A percentile compares a stretch with the other conserved stretches of the same genome.
phyloP scores from a whole-genome alignment of 129 eudicot species.

The Kitagawia praeruptora region DNA sequence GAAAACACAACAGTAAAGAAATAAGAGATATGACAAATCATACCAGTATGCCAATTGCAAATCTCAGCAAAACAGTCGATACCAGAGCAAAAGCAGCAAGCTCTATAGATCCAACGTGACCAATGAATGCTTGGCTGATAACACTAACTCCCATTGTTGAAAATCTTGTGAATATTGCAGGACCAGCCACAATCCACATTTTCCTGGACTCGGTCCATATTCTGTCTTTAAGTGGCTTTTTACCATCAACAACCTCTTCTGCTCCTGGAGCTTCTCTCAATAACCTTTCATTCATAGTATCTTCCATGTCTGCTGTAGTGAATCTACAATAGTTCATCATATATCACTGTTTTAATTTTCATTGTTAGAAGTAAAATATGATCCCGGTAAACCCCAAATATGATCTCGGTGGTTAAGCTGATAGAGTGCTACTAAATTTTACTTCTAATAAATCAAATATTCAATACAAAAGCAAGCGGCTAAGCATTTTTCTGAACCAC shows the following conservation, averaged over 20 bases:
- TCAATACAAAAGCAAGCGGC: no score
- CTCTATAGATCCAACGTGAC: slow-evolving; percentile 42
- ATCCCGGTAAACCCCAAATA: no score
- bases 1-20: background rate
- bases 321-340: background rate
- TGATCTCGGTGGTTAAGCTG: no score
- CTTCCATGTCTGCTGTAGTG: slow-evolving; percentile 14
- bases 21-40: background rate
- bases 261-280: background rate
- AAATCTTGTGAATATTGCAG: slow-evolving; percentile 40
- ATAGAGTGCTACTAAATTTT: no score
- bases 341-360: no score
- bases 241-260: background rate
- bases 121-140: slow-evolving; percentile 36
- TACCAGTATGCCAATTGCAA: slow-evolving; percentile 47
- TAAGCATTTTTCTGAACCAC: no score
- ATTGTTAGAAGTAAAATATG: no score
- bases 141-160: slow-evolving; percentile 30
- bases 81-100: slow-evolving; percentile 44
- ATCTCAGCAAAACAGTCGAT: slow-evolving; percentile 30
- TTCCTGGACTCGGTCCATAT: slow-evolving; percentile 30
- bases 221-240: slow-evolving; percentile 17
- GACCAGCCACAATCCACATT: slow-evolving; percentile 46
- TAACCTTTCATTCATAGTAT: slow-evolving; percentile 5
- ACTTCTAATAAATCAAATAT: no score